phyloP scores from a whole-genome alignment of 2,329 filamentous ascomycete genomes.

The Phyllosticta citrichinensis region DNA sequence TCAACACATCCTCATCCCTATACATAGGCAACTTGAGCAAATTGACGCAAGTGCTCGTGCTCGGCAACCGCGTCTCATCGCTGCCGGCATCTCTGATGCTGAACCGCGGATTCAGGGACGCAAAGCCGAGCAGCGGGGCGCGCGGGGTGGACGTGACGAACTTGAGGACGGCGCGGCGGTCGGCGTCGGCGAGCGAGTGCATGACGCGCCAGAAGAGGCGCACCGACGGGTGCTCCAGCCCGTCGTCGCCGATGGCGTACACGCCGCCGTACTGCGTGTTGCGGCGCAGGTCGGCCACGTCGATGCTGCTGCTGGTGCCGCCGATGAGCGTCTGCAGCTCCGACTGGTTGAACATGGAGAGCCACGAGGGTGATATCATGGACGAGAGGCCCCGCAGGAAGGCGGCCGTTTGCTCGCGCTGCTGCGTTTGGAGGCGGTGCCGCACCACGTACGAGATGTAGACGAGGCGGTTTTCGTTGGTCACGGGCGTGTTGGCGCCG shows the following conservation, averaged over 20 bases:
- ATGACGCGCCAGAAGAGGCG: conserved; percentile 88
- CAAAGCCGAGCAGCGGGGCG: conserved; percentile 81
- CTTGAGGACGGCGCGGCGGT: conserved; percentile 79
- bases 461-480: conserved; percentile 83
- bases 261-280: conserved; percentile 84
- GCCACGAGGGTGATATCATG: conserved; percentile 86
- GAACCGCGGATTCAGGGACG: conserved; percentile 73
- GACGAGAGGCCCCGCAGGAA: conserved; percentile 78
- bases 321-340: conserved; percentile 91
- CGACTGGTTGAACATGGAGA: conserved; percentile 96
- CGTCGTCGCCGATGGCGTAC: conserved; percentile 83
- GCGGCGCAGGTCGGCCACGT: conserved; percentile 71
- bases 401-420: conserved; percentile 68
- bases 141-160: conserved; percentile 92
- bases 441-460: conserved; percentile 89
- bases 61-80: conserved; percentile 72
- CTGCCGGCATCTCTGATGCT: conserved; percentile 76
- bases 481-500: conserved; percentile 69
- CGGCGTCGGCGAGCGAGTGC: conserved; percentile 60
- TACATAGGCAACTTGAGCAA: conserved; percentile 86
- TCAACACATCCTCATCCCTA: conserved; percentile 51
- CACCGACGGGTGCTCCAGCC: conserved; percentile 74
- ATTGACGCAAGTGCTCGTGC: conserved; percentile 93
- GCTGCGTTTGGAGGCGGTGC: conserved; percentile 75
- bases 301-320: conserved; percentile 75